Evolutionary conservation across 805 yeast genomes (phyloP), one percentile per base, ranked within the genome.

Genomic region (Blastobotrys robertii): DNA sequence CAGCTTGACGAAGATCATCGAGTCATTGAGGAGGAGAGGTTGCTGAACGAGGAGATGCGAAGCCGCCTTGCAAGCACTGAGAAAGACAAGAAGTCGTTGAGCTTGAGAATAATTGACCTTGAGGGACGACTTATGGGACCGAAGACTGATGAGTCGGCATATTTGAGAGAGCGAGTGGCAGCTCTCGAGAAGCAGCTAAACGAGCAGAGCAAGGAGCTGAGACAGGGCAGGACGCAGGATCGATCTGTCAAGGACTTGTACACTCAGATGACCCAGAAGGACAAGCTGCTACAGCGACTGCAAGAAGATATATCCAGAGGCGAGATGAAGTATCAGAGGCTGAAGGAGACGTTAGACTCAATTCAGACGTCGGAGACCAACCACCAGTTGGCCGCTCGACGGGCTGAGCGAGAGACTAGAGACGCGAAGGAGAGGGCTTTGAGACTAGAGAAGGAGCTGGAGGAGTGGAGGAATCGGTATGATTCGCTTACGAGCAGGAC

Each of bases 291-390:
- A 4, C 49, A 48, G 6, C 51, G 62, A 28, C 51, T 57, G 30
- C 70, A 73, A 48, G 77, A 75, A 43, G 84, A 77, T 47, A 68
- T 73, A 46, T 67, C 68, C 47, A 67, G 69, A 43, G 64, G 67
- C 44, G 81, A 76, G 46, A 68, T 66, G 43, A 67, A 70, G 41
- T 65, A 74, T 25, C 55, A 52, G 29, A 67, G 56, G 57, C 65
- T 65, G 64, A 69, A 53, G 50, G 63, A 49, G 29, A 60, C 54
- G 12, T 45, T 68, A 22, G 60, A 55, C 22, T 38, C 50, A 12
- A 47, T 67, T 14, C 68, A 61, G 44, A 56, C 55, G 25, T 56
- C 62, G 30, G 69, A 68, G 50, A 54, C 68, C 15, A 59, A 66
- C 44, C 56, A 63, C 39, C 54, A 62, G 36, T 45, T 65, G 44